Conservation (phyloP, 331 rosid species). For the Saraca asoca region DNA sequence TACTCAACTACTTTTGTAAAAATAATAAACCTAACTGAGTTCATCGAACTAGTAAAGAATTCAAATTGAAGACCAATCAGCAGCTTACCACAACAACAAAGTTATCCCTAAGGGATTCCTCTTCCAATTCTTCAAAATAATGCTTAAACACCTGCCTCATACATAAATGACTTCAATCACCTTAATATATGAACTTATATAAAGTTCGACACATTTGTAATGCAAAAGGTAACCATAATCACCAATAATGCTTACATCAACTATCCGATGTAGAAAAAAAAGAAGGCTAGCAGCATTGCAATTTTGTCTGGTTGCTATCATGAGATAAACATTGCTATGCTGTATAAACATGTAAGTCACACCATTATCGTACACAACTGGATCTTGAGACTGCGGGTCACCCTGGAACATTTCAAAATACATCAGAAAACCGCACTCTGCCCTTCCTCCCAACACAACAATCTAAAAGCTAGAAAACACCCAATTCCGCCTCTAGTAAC, state of each 20-base stretch:
- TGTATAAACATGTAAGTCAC: constrained; percentile 92
- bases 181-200: not conserved
- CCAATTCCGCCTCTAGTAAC: constrained; percentile 5
- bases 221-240: constrained; percentile 21
- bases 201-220: not conserved
- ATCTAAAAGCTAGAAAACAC: too few species aligned
- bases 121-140: constrained; percentile 94
- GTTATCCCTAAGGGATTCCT: constrained; percentile 97
- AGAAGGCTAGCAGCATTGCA: constrained; percentile 96
- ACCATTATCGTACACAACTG: constrained; percentile 83
- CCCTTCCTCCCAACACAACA: too few species aligned
- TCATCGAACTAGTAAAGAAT: constrained; percentile 4
- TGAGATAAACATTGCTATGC: constrained; percentile 89
- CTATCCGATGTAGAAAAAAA: constrained; percentile 83
- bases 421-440: too few species aligned
- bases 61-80: not conserved
- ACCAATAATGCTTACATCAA: constrained; percentile 68
- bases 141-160: constrained; percentile 86
- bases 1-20: too few species aligned
- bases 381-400: constrained; percentile 93
- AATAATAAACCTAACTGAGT: not conserved
- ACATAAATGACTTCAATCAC: constrained; percentile 20
- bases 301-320: constrained; percentile 91
- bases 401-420: constrained; percentile 57
- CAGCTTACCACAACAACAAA: constrained; percentile 92